A percentile compares a stretch with the other conserved stretches of the same genome.
phyloP scores from a whole-genome alignment of 164 flowering plant genomes.

The Houttuynia cordata region DNA sequence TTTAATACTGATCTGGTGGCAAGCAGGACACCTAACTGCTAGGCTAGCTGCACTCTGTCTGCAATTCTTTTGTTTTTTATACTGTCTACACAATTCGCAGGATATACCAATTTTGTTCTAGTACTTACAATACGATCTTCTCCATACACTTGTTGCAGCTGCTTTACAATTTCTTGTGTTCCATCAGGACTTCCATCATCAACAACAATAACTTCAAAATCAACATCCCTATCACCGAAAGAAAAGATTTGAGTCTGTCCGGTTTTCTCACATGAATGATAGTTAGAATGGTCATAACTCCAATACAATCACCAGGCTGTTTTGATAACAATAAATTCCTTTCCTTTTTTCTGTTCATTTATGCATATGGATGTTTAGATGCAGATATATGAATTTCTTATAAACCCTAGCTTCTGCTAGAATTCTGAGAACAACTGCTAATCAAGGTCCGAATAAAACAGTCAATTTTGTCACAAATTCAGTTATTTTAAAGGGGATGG shows the following conservation, averaged over 20 bases:
- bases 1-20: background rate
- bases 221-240: constrained; percentile 31
- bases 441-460: too few species aligned
- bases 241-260: background rate
- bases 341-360: background rate
- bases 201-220: constrained; percentile 59
- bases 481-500: too few species aligned
- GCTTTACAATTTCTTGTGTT: constrained; percentile 75
- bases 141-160: constrained; percentile 74
- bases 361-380: too few species aligned
- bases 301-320: background rate
- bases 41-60: too few species aligned
- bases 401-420: too few species aligned
- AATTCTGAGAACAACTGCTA: too few species aligned
- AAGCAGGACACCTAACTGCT: too few species aligned
- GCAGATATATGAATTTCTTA: too few species aligned
- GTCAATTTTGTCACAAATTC: too few species aligned
- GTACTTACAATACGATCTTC: constrained; percentile 81
- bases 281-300: background rate
- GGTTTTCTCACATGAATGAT: background rate
- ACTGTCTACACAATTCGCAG: too few species aligned
- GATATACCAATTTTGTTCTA: background rate
- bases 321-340: too few species aligned
- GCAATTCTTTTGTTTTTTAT: too few species aligned
- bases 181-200: constrained; percentile 85